Evolutionary conservation across 768 basidiomycete genomes (phyloP).

Genomic region (Dentipellis fragilis): DNA sequence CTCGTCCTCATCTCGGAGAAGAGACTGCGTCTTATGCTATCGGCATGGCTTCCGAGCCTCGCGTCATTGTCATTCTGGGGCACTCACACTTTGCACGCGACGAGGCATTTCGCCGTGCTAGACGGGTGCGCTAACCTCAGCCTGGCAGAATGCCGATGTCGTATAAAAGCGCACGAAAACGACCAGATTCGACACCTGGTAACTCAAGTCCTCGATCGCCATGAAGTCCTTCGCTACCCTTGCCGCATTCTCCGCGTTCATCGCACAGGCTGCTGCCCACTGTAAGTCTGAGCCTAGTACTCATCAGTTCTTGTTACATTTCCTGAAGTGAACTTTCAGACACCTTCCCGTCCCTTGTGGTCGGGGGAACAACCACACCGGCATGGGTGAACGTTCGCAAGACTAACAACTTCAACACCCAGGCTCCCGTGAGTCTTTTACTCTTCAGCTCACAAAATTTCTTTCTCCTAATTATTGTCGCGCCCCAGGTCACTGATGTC

Average conservation of each 20-base stretch:
- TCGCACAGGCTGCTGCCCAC: not conserved
- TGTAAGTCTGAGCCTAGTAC: not conserved
- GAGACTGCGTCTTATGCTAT: not conserved
- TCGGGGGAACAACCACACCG: constrained; percentile 28
- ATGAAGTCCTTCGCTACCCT: not conserved
- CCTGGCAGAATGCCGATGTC: no score
- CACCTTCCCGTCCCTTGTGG: constrained; percentile 36
- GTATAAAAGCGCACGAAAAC: no score
- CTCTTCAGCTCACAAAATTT: not conserved
- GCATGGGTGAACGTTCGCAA: constrained; percentile 33
- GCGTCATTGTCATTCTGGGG: not conserved
- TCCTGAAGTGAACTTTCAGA: constrained; percentile 19
- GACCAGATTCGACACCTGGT: not conserved
- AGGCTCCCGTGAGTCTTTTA: constrained; percentile 22
- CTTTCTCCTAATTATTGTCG: not conserved
- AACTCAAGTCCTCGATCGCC: not conserved
- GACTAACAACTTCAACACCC: constrained; percentile 37
- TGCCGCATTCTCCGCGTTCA: not conserved
- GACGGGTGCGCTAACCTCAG: no score
- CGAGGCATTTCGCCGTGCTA: not conserved
- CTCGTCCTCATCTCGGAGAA: not conserved
- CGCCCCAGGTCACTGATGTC: constrained; percentile 32
- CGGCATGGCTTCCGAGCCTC: not conserved
- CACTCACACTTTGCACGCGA: not conserved
- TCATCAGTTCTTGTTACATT: not conserved